Base-by-base conservation (phyloP, 192 early-diverging fungal species). In the Umbelopsis sp. region DNA sequence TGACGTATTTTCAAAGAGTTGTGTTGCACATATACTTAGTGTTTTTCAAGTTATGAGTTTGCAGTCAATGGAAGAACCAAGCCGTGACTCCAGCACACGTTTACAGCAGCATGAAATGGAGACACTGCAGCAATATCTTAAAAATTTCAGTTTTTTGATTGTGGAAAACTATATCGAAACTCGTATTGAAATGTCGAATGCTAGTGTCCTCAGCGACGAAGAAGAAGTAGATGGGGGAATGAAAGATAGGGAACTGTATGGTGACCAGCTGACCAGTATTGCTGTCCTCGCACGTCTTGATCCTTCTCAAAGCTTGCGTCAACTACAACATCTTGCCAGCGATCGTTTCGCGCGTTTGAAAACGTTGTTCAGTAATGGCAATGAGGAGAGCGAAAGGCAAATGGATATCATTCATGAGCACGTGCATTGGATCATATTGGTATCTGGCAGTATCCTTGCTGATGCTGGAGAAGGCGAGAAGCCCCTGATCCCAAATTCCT, bases 341-440 rank as follows among this genome's bases (percentile, higher is more conserved):
- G 88, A 90, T 41, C 82, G 85, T 20, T 67, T 83, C 16, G 76
- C 74, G 8, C 71, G 71, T 16, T 71, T 92, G 15, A 83, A 84
- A 30, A 25, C 21, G 18, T 80, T 86, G 30, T 85, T 92, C 46
- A 74, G 37, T 46, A 72, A 58, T 49, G 16, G n/a, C 6, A 64
- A 25, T 25, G 48, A 35, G 18, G 44, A 48, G 30, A 41, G 72
- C 49, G 78, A 64, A 35, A 46, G 50, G 20, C 46, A 50, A 64
- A 64, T 76, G 22, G 65, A 66, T 22, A 74, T 74, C 35, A 53
- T 91, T 30, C 76, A 86, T 45, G 93, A 94, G 67, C 83, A 88
- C 30, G 30, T 91, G 21, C 90, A 94, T 79, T 94, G 93, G 93
- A 66, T 92, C 6, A 80, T 89, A 0, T 73, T 94, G 7, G 87